phyloP scores from a whole-genome alignment of 148 eudicot species.

The Spergularia marina region DNA sequence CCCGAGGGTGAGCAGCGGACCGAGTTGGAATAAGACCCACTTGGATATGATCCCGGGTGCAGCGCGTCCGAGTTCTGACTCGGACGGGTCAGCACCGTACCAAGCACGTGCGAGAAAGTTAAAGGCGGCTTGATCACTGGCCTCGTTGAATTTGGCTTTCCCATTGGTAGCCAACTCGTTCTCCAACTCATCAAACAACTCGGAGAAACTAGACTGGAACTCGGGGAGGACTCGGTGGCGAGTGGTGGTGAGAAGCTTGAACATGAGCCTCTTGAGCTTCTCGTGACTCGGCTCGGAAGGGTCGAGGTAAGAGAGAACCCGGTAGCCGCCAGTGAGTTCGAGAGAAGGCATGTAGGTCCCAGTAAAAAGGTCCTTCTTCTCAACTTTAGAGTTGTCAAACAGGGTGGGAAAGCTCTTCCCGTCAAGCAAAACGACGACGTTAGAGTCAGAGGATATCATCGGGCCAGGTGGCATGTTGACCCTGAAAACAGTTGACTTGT shows the following conservation, averaged over 20 bases:
- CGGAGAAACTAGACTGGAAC: conserved; percentile 43
- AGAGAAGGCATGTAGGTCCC: conserved; percentile 81
- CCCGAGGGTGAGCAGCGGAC: conserved; percentile 59
- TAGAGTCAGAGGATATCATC: conserved; percentile 46
- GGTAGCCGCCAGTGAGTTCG: conserved; percentile 85
- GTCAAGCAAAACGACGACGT: conserved; percentile 77
- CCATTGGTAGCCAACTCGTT: conserved; percentile 44
- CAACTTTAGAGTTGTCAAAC: conserved; percentile 71
- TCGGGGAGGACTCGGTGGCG: conserved; percentile 67
- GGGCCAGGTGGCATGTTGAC: conserved; percentile 96
- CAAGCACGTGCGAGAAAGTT: conserved; percentile 58
- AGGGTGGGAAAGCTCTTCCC: conserved; percentile 65
- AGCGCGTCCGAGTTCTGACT: conserved; percentile 46
- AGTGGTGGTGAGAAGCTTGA: conserved; percentile 39
- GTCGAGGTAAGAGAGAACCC: conserved; percentile 73
- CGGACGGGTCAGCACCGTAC: conserved; percentile 41
- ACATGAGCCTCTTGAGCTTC: conserved; percentile 60
- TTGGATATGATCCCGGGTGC: conserved; percentile 53
- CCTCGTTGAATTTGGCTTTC: conserved; percentile 48
- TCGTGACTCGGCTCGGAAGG: conserved; percentile 82
- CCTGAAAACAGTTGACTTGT: conserved; percentile 71
- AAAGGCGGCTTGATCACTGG: conserved; percentile 67
- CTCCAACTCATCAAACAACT: conserved; percentile 55
- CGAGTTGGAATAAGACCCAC: conserved; percentile 69
- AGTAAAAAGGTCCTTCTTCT: conserved; percentile 71